Conservation (phyloP, 208 protist genomes). For the Leishmania braziliensis region DNA sequence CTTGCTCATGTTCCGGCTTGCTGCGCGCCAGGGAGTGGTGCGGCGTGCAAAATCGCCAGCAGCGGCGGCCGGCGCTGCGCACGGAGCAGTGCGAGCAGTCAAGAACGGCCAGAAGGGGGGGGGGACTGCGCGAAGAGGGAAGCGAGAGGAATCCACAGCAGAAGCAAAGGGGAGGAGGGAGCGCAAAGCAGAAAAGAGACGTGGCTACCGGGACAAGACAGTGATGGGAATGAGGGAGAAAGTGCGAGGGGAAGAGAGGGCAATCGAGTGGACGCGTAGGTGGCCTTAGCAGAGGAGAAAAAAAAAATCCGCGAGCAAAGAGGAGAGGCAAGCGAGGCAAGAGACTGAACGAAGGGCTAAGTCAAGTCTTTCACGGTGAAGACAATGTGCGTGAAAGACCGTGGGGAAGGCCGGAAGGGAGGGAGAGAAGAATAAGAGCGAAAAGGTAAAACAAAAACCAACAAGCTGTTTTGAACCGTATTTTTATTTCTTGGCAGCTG, state of each 20-base stretch:
- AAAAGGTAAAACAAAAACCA: neutral
- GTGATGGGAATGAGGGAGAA: neutral
- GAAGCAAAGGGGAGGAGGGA: neutral
- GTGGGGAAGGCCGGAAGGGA: neutral
- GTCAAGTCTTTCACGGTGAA: too few species aligned
- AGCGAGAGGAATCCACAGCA: neutral
- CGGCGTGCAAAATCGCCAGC: neutral
- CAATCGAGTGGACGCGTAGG: neutral
- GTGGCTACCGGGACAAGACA: neutral
- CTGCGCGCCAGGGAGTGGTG: neutral
- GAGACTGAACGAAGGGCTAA: too few species aligned
- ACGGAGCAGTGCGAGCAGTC: neutral
- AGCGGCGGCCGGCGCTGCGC: neutral
- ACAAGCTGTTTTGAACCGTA: too few species aligned
- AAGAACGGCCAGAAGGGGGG: neutral
- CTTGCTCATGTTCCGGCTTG: neutral
- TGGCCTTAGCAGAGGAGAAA: neutral
- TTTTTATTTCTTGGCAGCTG: too few species aligned
- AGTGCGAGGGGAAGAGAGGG: neutral
- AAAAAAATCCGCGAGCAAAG: neutral
- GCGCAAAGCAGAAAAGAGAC: too few species aligned
- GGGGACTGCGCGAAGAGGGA: neutral
- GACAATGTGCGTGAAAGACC: too few species aligned
- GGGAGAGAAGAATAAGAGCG: neutral
- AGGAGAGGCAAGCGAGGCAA: too few species aligned